Percentiles rank a stretch among this genome's conserved stretches.
Conservation (phyloP, 768 basidiomycete species). For the Hypholoma fasciculare region DNA sequence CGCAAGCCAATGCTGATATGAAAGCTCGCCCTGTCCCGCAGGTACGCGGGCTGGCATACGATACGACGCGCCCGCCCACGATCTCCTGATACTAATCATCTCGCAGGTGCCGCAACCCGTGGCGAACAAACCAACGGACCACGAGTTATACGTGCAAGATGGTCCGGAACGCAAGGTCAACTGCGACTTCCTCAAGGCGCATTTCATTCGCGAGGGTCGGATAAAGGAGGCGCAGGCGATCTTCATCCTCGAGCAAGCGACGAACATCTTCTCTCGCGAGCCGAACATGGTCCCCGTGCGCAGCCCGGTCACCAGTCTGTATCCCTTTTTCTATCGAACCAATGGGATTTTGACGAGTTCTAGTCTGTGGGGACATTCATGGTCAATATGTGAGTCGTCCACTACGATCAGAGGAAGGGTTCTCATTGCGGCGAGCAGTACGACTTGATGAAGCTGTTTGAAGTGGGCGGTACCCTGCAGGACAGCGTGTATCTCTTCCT, state of each 20-base stretch:
- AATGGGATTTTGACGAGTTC: neutral
- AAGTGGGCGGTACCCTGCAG: conserved; percentile 82
- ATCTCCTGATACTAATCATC: neutral
- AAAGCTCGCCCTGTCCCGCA: conserved; percentile 5
- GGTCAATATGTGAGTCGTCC: conserved; percentile 83
- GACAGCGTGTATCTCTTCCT: conserved; percentile 92
- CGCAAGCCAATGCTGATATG: conserved; percentile 3
- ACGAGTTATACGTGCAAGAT: conserved; percentile 63
- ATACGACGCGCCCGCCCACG: neutral
- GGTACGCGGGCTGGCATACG: neutral
- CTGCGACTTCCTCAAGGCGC: conserved; percentile 76
- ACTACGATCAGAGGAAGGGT: neutral
- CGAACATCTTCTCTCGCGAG: conserved; percentile 67
- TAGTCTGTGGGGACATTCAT: conserved; percentile 96
- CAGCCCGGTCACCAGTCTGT: conserved; percentile 86
- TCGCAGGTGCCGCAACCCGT: conserved; percentile 70
- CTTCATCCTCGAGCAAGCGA: conserved; percentile 72
- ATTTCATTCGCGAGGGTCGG: conserved; percentile 86
- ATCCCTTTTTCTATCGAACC: conserved; percentile 2
- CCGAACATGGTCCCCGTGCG: conserved; percentile 84
- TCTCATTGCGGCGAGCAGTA: conserved; percentile 51
- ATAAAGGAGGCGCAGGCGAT: conserved; percentile 84
- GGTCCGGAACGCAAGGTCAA: conserved; percentile 68
- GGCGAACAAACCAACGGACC: conserved; percentile 62
- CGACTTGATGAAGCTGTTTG: conserved; percentile 97